Base-by-base conservation (phyloP, 768 basidiomycete species). In the Holtermannia corniformis region DNA sequence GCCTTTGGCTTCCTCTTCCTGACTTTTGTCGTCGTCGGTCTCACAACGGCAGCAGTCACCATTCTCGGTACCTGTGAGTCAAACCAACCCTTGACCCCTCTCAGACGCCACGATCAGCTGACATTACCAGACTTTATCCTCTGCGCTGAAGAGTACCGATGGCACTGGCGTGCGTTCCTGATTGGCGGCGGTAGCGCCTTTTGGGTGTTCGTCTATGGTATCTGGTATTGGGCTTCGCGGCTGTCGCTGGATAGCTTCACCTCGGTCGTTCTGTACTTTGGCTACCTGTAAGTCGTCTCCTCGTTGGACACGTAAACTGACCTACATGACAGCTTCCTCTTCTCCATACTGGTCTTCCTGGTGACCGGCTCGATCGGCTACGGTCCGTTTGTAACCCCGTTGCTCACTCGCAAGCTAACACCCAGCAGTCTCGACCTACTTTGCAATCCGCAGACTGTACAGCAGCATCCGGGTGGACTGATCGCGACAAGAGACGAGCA, bases 151-250 rank as follows among this genome's bases (percentile, higher is more conserved):
- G 91, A 97, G 63, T 96, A 95, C 55, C 86, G 89, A 54, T 97
- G 92, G 92, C 92, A 97, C 54, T 97, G 93, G 93, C 81, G 89
- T 43, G 80, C 88, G 3, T 95, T 97, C 78, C 63, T 92, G 56
- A 85, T 82, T 25, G 93, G 93, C 28, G 93, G 90, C 7, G 89
- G 91, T 21, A 87, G 85, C 56, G 85, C 90, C 2, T 81, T 92
- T 71, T 97, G 92, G 92, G 75, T 96, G 22, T 73, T 92, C 48
- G 78, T 79, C 11, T 97, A 95, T 66, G 92, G 90, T 2, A 64
- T 90, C 10, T 88, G 88, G 74, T 73, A 73, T 49, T 71, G 69
- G 70, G 80, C 78, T 21, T 84, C 88, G 0, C 81, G 88, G 20
- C 79, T 96, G n/a, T 86, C 82, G 21, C 78, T 96, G 47, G 83